Base-by-base conservation (phyloP, 441 rosid species). In the Pelargonium hybrid region DNA sequence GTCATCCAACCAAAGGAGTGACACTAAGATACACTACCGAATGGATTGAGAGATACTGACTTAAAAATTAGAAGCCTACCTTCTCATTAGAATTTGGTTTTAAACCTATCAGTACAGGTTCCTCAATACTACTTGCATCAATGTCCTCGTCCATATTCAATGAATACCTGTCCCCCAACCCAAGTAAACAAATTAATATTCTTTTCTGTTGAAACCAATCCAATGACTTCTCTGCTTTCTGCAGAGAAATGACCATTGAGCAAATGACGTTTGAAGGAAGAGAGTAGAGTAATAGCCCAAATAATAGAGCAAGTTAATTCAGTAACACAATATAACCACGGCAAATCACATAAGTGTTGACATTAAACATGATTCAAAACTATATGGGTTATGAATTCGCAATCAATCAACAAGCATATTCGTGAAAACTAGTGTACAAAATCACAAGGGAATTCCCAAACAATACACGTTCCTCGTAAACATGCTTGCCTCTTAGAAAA, bases 21-120 rank as follows among this genome's bases (percentile, higher is more conserved):
- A 62, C 65, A 62, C 39, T 25, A 62, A 62, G 13, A 63, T 29
- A 9, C 20, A 26, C 66, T 6, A 31, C 20, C 2, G 34, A n/a
- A 63, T 26, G 66, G 66, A 25, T 62, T 1, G 39, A 26, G 9
- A 59, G 17, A 72, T 23, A 34, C 20, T 23, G 64, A 68, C 72
- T 47, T 57, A 71, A 71, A 72, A 69, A 68, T 66, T 59, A 37
- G 34, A 69, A 69, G 69, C 78, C 77, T 79, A 92, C 99, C 99
- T 92, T 92, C 82, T 95, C 97, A 71, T 82, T 81, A 66, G 97
- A 89, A 80, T 79, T 80, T 31, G 97, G 96, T 79, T 92, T 85
- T 74, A 85, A 83, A 74, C 98, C 99, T 61, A 95, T 82, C 75
- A 92, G 62, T 79, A 83, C 88, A 78, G 95, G 98, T 83, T 92